Base-by-base conservation (phyloP, 257 asterid genomes). In the Solanum pimpinellifolium region DNA sequence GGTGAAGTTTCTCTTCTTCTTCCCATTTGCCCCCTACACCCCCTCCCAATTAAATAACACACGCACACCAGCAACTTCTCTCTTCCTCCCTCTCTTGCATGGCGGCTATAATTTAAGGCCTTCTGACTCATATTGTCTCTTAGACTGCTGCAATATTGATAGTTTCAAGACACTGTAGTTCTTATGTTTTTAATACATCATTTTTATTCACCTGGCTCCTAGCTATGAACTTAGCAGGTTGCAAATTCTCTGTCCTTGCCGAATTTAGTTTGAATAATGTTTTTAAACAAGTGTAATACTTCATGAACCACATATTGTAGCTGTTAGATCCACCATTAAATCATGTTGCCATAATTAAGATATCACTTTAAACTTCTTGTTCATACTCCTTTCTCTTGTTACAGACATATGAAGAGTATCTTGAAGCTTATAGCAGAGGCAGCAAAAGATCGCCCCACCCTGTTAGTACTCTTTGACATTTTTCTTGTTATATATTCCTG, bases 361-460 rank as follows among this genome's bases (percentile, higher is more conserved):
- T 80, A 80, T 18, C 49, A 47, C 44, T 10, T 44, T 76, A 2
- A 77, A 78, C 39, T 16, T 47, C 12, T 29, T 84, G 13, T n/a
- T 65, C 39, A 31, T 7, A 14, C 27, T 85, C 52, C 29, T 82
- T 83, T 92, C 52, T 86, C 74, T 47, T 89, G 46, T 85, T 91
- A 94, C 94, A 96, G 99, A 94, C 97, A 31, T 96, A 96, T 94
- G 99, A 96, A 91, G 98, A 96, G 88, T 96, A 96, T 88, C 90
- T 95, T 86, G 99, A 95, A 90, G 98, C 98, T 86, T 95, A 94
- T 90, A 89, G 90, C 89, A 93, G 91, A 90, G 89, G 92, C 87
- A 85, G 87, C 91, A 89, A 91, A 92, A 93, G 88, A 91, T 84
- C 70, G 20, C 89, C 91, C 88, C 91, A 85, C 73, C 88, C 90